phyloP scores from a whole-genome alignment of 2,329 filamentous ascomycete species.

The Cladosporium sphaerospermum region DNA sequence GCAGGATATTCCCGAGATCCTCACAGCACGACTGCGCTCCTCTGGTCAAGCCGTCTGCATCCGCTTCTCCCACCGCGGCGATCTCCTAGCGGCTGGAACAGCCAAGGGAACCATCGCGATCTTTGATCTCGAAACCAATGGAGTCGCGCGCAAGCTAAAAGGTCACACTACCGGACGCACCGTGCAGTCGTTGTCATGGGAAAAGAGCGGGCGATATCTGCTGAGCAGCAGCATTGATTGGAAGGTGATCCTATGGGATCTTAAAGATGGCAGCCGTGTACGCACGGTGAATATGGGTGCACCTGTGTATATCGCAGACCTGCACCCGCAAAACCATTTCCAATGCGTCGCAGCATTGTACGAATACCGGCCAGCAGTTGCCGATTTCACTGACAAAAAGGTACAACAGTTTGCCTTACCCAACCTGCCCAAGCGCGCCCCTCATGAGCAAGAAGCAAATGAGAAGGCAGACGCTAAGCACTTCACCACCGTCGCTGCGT shows the following conservation, averaged over 20 bases:
- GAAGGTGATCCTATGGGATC: constrained; percentile 94
- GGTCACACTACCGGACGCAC: constrained; percentile 74
- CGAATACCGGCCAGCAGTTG: constrained; percentile 84
- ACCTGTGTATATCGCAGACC: constrained; percentile 89
- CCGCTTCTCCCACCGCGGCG: constrained; percentile 89
- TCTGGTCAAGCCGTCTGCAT: constrained; percentile 57
- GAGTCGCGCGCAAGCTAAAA: constrained; percentile 85
- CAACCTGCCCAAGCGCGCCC: constrained; percentile 70
- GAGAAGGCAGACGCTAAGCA: constrained; percentile 95
- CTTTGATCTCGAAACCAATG: constrained; percentile 96
- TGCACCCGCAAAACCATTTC: constrained; percentile 82
- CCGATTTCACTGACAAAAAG: constrained; percentile 55
- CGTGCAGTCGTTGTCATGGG: constrained; percentile 94
- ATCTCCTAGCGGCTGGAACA: constrained; percentile 88
- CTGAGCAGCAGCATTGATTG: constrained; percentile 92
- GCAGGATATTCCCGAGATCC: constrained; percentile 82
- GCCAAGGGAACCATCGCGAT: constrained; percentile 88
- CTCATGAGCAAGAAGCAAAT: constrained; percentile 62
- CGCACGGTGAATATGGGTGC: constrained; percentile 87
- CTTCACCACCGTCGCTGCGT: constrained; percentile 87
- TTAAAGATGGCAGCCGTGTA: constrained; percentile 64
- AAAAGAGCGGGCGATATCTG: constrained; percentile 80
- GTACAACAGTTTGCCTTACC: constrained; percentile 67
- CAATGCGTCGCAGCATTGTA: constrained; percentile 88
- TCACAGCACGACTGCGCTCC: constrained; percentile 77